Conservation (phyloP, 768 basidiomycete species). For the Amanita thiersii region DNA sequence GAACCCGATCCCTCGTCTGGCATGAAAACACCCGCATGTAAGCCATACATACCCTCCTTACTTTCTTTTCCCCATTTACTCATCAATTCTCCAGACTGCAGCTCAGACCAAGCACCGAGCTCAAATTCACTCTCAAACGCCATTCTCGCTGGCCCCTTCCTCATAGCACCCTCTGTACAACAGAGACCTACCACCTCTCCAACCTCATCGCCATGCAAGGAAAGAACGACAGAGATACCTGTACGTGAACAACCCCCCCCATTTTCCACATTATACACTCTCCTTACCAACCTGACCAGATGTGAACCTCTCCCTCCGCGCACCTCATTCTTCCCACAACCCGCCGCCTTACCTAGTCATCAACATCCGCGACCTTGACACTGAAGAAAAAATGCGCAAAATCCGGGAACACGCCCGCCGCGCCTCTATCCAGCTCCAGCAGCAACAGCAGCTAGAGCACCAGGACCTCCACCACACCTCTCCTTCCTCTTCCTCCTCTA, state of each 20-base stretch:
- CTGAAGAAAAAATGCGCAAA: constrained; percentile 3
- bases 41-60: not conserved
- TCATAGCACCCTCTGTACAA: constrained; percentile 1
- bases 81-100: constrained; percentile 1
- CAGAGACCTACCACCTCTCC: constrained; percentile 5
- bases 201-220: constrained; percentile 9
- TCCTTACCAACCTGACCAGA: not conserved
- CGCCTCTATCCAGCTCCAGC: not conserved
- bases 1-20: constrained; percentile 2
- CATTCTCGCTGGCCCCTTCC: constrained; percentile 1
- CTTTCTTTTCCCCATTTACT: too few relatives aligned
- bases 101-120: not conserved
- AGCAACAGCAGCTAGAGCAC: not conserved
- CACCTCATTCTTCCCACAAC: not conserved
- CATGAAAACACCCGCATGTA: constrained; percentile 9
- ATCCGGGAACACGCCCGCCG: constrained; percentile 1
- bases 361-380: constrained; percentile 8
- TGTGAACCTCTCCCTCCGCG: constrained; percentile 1
- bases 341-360: constrained; percentile 3
- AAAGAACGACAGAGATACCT: constrained; percentile 9
- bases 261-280: not conserved
- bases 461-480: not conserved
- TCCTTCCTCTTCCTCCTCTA: too few relatives aligned
- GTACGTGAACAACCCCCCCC: not conserved
- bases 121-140: constrained; percentile 7